Conservation (phyloP, 306 rosid species). For the Glycine tomentella region DNA sequence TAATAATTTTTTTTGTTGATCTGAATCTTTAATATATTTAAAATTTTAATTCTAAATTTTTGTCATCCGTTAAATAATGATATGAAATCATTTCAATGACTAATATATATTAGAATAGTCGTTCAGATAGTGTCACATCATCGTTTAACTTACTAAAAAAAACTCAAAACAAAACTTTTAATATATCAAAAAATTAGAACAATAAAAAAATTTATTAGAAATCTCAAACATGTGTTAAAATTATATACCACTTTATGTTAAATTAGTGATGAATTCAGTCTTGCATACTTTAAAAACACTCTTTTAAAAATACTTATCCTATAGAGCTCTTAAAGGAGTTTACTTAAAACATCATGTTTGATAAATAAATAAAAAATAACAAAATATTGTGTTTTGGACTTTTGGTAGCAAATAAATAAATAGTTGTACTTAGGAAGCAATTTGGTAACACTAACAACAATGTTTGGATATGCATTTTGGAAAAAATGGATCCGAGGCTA, state of each 20-base stretch:
- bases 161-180: no score
- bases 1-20: no score
- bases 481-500: background rate
- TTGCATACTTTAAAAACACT: background rate
- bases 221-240: no score
- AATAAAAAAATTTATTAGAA: no score
- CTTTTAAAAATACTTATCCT: background rate
- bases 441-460: background rate
- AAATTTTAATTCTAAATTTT: no score
- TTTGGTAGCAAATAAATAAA: background rate
- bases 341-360: background rate
- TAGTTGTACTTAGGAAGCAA: background rate
- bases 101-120: no score
- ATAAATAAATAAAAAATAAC: background rate
- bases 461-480: background rate
- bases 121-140: no score
- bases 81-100: no score
- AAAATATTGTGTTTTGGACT: background rate
- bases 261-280: background rate
- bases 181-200: no score
- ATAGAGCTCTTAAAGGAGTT: background rate
- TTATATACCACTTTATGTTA: background rate
- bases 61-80: no score
- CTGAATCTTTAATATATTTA: no score
- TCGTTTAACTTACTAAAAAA: no score